Evolutionary conservation across 2,329 filamentous ascomycete species (phyloP).

Genomic region (Phaeosphaeriaceae sp.): DNA sequence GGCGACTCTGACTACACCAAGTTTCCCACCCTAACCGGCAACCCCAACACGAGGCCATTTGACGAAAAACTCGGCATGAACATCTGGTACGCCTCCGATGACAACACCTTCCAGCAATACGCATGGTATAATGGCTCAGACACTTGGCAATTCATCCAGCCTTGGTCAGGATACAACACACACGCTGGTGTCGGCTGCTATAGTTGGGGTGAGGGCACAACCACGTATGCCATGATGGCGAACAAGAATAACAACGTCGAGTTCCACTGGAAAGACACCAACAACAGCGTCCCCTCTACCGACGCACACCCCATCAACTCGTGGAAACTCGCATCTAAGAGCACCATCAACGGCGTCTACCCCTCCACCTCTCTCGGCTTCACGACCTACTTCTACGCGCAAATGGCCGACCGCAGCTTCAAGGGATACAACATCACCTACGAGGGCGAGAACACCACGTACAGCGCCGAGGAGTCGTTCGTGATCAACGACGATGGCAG

Average conservation of each 20-base stretch:
- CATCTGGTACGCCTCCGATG: conserved; percentile 54
- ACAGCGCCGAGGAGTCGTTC: conserved; percentile 38
- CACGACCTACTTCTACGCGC: conserved; percentile 54
- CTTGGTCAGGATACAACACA: conserved; percentile 51
- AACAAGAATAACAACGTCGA: conserved; percentile 50
- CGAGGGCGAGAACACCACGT: conserved; percentile 49
- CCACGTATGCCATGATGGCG: conserved; percentile 54
- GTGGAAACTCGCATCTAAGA: conserved; percentile 42
- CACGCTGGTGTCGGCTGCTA: conserved; percentile 57
- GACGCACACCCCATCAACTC: conserved; percentile 50
- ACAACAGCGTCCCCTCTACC: conserved; percentile 39
- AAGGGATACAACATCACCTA: conserved; percentile 51
- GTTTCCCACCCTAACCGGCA: conserved; percentile 41
- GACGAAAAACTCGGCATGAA: conserved; percentile 50
- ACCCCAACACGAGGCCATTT: conserved; percentile 31
- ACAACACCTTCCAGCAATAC: conserved; percentile 51
- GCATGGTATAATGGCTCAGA: conserved; percentile 51
- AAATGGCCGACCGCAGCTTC: conserved; percentile 46
- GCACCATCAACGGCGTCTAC: conserved; percentile 46
- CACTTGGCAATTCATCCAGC: conserved; percentile 47
- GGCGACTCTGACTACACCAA: conserved; percentile 49
- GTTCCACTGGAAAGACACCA: conserved; percentile 56
- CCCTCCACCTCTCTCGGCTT: conserved; percentile 52
- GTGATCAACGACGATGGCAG: conserved; percentile 38
- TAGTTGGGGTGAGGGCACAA: conserved; percentile 50